These are phyloP conservation scores for Penicillium canariense DNA, from an alignment of 495 filamentous ascomycete genomes.

Conservation along the genomic window DNA sequence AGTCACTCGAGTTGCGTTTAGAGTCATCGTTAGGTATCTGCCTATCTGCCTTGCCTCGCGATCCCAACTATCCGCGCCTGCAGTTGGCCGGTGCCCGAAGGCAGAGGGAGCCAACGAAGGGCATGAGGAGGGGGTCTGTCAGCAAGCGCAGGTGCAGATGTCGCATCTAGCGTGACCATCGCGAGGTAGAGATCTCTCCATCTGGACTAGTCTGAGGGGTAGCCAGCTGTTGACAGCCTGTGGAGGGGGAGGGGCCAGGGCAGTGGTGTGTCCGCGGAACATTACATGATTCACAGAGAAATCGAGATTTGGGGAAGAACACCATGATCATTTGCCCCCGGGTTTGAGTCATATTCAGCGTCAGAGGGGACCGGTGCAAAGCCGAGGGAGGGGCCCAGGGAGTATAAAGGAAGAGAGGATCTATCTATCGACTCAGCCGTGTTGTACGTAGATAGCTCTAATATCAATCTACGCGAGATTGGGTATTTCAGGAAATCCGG, in stretches of 20 bases:
- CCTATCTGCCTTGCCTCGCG: neutral
- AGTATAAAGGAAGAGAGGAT: neutral
- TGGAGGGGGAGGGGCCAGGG: neutral
- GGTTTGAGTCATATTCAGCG: neutral
- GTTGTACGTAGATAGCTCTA: too few relatives aligned
- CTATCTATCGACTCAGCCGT: too few relatives aligned
- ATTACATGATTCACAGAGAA: neutral
- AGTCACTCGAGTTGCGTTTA: constrained; percentile 1
- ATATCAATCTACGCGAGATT: too few relatives aligned
- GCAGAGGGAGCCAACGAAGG: neutral
- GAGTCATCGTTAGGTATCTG: constrained; percentile 3
- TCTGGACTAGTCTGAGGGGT: constrained; percentile 33
- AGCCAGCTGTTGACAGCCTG: constrained; percentile 2
- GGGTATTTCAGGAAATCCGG: constrained; percentile 6
- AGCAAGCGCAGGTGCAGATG: constrained; percentile 15
- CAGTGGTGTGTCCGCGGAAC: neutral
- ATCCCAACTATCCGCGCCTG: constrained; percentile 11
- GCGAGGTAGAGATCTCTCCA: constrained; percentile 18
- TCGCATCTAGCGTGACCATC: constrained; percentile 1
- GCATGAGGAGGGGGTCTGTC: constrained; percentile 1
- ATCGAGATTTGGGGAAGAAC: neutral
- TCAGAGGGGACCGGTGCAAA: neutral
- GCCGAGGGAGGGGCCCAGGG: neutral
- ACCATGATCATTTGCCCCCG: neutral
- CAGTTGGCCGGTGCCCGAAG: constrained; percentile 25